These are phyloP conservation scores for Wallacemonas sp. DNA, from an alignment of 208 protist genomes.

Conservation along the genomic window DNA sequence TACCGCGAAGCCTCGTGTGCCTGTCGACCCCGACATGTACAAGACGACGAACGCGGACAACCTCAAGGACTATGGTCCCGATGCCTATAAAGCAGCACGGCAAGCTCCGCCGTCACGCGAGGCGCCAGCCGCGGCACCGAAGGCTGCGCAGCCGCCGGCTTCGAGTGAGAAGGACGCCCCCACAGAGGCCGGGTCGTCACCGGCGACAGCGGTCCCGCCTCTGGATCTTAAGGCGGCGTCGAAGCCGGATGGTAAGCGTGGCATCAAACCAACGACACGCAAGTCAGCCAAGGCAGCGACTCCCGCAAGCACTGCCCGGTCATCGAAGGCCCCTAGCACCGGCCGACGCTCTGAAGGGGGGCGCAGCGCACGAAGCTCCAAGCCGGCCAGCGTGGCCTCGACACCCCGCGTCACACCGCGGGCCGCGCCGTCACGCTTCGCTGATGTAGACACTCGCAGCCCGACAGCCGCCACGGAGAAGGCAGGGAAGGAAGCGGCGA, in stretches of 20 bases:
- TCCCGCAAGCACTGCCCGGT: not conserved
- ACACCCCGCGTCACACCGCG: not conserved
- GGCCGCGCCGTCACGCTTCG: not conserved
- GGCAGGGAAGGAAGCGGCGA: not conserved
- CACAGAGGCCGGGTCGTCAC: not conserved
- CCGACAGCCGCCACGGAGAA: not conserved
- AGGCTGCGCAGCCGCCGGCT: too few relatives aligned
- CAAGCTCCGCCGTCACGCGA: slow-evolving; percentile 1
- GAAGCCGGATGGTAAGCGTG: not conserved
- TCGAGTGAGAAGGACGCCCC: not conserved
- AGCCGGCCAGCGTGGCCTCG: not conserved
- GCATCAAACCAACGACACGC: not conserved
- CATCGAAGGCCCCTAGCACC: slow-evolving; percentile 9
- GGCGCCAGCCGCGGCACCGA: slow-evolving; percentile 3
- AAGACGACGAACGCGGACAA: slow-evolving; percentile 40
- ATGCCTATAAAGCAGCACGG: slow-evolving; percentile 49
- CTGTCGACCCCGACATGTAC: slow-evolving; percentile 61
- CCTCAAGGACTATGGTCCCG: slow-evolving; percentile 34
- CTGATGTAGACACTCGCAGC: not conserved
- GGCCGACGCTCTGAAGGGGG: not conserved
- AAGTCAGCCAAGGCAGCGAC: not conserved
- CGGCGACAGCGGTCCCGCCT: not conserved
- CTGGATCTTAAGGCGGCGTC: not conserved
- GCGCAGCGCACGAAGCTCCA: not conserved
- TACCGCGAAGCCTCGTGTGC: not conserved